These are phyloP conservation scores for Cutaneotrichosporon cyanovorans DNA, from an alignment of 1,284 basidiomycete species.

Conservation along the genomic window DNA sequence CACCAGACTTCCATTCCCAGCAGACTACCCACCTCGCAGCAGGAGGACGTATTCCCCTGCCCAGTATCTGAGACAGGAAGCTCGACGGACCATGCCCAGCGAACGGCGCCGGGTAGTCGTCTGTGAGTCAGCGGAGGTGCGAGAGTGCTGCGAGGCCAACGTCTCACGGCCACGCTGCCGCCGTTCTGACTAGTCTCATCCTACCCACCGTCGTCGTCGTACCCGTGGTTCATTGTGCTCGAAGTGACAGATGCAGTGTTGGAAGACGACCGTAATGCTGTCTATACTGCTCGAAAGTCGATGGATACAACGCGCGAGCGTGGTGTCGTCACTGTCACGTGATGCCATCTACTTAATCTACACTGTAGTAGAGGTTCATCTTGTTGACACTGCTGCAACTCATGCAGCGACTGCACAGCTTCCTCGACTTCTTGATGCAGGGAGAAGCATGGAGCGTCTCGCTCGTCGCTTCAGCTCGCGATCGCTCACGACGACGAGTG, in stretches of 20 bases:
- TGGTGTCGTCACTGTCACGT: conserved; percentile 14
- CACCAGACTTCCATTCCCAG: neutral
- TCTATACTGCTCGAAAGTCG: neutral
- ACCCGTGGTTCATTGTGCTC: conserved; percentile 42
- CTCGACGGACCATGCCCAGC: conserved; percentile 20
- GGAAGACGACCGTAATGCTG: neutral
- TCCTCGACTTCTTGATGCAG: no score
- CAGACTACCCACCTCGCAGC: conserved; percentile 23
- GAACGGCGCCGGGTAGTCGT: neutral
- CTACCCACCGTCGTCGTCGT: conserved; percentile 35
- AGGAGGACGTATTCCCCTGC: conserved; percentile 12
- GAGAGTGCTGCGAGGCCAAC: no score
- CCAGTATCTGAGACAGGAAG: conserved; percentile 29
- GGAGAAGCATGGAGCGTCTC: no score
- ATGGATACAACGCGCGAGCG: conserved; percentile 3
- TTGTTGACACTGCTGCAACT: no score
- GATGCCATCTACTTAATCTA: no score
- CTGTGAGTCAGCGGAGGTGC: neutral
- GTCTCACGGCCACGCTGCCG: no score
- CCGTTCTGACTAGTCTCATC: neutral
- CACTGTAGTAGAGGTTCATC: no score
- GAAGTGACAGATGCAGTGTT: neutral
- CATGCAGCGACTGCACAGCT: no score
- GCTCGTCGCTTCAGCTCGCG: no score
- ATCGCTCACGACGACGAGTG: no score